These are phyloP conservation scores for Cornus kousa DNA, from an alignment of 148 eudicot species.

Conservation along the genomic window DNA sequence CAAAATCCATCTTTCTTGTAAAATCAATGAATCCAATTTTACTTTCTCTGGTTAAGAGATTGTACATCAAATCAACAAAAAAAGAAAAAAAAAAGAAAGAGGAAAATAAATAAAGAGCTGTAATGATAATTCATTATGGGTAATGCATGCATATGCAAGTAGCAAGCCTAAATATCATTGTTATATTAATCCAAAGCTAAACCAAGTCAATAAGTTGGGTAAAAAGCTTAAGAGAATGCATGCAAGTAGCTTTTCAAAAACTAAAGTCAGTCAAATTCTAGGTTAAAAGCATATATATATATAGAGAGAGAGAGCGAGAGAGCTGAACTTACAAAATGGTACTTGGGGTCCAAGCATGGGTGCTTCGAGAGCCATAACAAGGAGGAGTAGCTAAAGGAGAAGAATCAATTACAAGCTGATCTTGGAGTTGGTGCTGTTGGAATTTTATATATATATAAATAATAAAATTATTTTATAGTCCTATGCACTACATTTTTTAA, in stretches of 20 bases:
- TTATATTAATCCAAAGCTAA: neutral
- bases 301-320: neutral
- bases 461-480: no score
- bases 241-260: no score
- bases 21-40: no score
- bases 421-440: conserved; percentile 30
- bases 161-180: no score
- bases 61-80: conserved; percentile 23
- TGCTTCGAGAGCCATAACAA: conserved; percentile 39
- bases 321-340: conserved; percentile 54
- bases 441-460: no score
- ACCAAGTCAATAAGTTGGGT: neutral
- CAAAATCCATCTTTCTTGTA: no score
- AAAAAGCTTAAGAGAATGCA: neutral
- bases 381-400: conserved; percentile 33
- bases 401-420: conserved; percentile 40
- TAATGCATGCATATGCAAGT: no score
- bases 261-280: neutral
- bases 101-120: conserved; percentile 15
- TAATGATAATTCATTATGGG: conserved; percentile 11
- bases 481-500: no score
- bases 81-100: neutral
- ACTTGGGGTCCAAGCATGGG: conserved; percentile 41
- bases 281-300: no score
- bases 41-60: neutral